These are phyloP conservation scores for Brettanomyces sp. DNA, from an alignment of 805 yeast genomes.

Conservation along the genomic window DNA sequence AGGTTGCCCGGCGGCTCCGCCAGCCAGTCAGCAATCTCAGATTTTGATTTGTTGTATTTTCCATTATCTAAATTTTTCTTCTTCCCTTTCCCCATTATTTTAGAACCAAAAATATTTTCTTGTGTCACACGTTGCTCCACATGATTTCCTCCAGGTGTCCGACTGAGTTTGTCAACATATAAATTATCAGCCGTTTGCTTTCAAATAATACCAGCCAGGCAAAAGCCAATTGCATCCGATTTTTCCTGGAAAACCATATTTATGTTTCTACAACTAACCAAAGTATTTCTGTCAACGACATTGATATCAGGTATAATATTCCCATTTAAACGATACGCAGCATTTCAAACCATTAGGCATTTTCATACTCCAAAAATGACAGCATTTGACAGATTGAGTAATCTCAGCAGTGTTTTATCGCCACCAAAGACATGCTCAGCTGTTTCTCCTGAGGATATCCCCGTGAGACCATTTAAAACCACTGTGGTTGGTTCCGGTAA, in stretches of 20 bases:
- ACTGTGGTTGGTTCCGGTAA: conserved; percentile 93
- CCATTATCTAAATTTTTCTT: too few species aligned
- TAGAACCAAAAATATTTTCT: not conserved
- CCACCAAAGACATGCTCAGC: conserved; percentile 11
- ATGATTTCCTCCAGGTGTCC: not conserved
- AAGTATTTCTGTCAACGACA: too few species aligned
- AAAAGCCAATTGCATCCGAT: too few species aligned
- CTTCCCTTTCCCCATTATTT: not conserved
- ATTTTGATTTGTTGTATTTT: too few species aligned
- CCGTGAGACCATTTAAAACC: conserved; percentile 37
- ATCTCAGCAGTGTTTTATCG: conserved; percentile 8
- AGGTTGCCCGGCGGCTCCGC: too few species aligned
- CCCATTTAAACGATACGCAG: not conserved
- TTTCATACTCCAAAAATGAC: conserved; percentile 2
- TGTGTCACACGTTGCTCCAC: not conserved
- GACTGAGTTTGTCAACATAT: not conserved
- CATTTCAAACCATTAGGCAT: not conserved
- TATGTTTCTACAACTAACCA: too few species aligned
- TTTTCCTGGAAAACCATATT: too few species aligned
- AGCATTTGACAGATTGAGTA: conserved; percentile 4
- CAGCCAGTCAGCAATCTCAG: too few species aligned
- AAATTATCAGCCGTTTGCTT: too few species aligned
- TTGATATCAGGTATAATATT: not conserved
- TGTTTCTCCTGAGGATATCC: conserved; percentile 13
- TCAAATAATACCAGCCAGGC: too few species aligned